Percentiles rank a stretch among this genome's conserved stretches.
phyloP scores from a whole-genome alignment of 2,329 filamentous ascomycete species.

The Sarocladium kiliense region DNA sequence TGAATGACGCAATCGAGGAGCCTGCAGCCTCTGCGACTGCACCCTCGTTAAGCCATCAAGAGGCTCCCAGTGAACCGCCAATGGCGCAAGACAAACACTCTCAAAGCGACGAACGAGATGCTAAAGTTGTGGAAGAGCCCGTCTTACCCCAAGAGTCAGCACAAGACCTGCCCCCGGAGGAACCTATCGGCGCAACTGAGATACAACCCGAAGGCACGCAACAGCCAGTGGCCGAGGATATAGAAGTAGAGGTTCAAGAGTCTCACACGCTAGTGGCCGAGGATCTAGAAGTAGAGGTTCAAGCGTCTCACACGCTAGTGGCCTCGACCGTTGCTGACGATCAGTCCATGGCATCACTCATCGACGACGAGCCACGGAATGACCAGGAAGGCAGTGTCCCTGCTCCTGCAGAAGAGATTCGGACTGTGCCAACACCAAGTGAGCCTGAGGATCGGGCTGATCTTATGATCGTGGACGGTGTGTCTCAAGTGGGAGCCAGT shows the following conservation, averaged over 20 bases:
- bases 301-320: too few relatives aligned
- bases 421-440: not conserved
- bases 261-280: too few relatives aligned
- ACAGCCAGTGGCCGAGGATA: too few relatives aligned
- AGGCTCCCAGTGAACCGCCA: not conserved
- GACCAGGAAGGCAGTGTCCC: not conserved
- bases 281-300: too few relatives aligned
- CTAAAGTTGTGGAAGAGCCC: not conserved
- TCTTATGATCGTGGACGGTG: not conserved
- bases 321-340: too few relatives aligned
- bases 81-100: not conserved
- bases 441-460: not conserved
- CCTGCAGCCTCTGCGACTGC: slow-evolving; percentile 6
- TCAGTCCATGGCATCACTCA: too few relatives aligned
- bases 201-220: too few relatives aligned
- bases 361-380: not conserved
- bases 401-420: not conserved
- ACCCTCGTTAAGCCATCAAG: too few relatives aligned
- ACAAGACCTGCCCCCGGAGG: too few relatives aligned
- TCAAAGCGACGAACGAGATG: not conserved
- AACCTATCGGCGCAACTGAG: too few relatives aligned
- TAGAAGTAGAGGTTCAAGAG: too few relatives aligned
- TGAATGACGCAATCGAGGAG: slow-evolving; percentile 13
- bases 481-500: not conserved
- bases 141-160: not conserved